Base-by-base conservation (phyloP, 2,329 filamentous ascomycete genomes). In the Cercospora beticola region DNA sequence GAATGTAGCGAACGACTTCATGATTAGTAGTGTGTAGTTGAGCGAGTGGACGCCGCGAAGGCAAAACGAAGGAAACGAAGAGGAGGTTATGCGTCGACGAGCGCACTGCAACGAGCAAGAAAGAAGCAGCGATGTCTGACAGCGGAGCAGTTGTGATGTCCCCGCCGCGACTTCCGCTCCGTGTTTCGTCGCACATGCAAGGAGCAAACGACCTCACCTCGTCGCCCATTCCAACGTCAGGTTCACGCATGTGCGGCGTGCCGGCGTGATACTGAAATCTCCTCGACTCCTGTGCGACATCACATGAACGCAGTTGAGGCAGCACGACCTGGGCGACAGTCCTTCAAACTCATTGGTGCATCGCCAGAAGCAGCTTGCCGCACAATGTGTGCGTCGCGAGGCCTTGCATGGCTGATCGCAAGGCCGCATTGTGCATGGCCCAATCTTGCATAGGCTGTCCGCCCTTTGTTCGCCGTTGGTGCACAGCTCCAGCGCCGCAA, bases 11-110 rank as follows among this genome's bases (percentile, higher is more conserved):
- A 66, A 61, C 18, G 67, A 64, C 64, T 70, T 66, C 64, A 68
- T 68, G 52, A 14, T 68, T n/a, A 28, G 63, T 36, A 28, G 30
- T 54, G 63, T 40, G 57, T 26, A 18, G 26, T 46, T 21, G 79
- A 86, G 1, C 79, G 83, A 33, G 74, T 91, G 68, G 80, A 76
- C 4, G 84, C 91, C 31, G 59, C n/a, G 57, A 40, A 33, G 60
- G 67, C 64, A 31, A 43, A 46, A 57, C 49, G 65, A 67, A 56
- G 31, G 64, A 46, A 65, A 26, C 21, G 62, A 58, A 59, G 58
- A 12, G 36, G 18, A 56, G 12, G 46, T 18, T 33, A 36, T 21
- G 49, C 33, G 46, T 26, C 23, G 49, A 43, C 33, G 30, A 52
- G 54, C 31, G 56, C 52, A 56, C 18, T 54, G 58, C 54, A 56